Percentiles rank a stretch among this genome's conserved stretches.
Evolutionary conservation across 768 basidiomycete genomes (phyloP).

Genomic region (Macrolepiota albuminosa): DNA sequence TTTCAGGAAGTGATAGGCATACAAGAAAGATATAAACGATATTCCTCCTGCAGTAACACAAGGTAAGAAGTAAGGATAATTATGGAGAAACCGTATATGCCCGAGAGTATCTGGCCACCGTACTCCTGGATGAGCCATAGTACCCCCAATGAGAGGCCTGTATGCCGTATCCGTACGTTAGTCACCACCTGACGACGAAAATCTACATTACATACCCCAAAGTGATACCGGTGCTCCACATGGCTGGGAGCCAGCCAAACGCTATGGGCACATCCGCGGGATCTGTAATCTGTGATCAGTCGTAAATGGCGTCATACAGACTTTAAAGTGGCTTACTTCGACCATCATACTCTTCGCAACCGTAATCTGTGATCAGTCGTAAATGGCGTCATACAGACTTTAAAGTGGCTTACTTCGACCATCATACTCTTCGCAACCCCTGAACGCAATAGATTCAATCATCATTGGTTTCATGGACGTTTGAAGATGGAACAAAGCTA

Average conservation of each 20-base stretch:
- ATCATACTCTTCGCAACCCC: constrained; percentile 16
- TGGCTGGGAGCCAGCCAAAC: constrained; percentile 17
- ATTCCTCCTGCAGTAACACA: constrained; percentile 18
- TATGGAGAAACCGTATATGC: constrained; percentile 20
- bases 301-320: background rate
- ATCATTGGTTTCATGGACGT: background rate
- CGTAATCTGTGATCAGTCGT: constrained; percentile 8
- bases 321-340: too few species aligned
- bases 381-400: background rate
- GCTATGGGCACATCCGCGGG: constrained; percentile 11
- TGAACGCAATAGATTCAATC: background rate
- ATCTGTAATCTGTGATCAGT: constrained; percentile 11
- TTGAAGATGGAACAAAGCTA: background rate
- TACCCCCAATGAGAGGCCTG: constrained; percentile 26
- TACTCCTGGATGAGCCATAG: constrained; percentile 22
- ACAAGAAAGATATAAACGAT: constrained; percentile 14
- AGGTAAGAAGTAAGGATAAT: constrained; percentile 28
- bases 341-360: constrained; percentile 2
- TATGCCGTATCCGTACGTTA: background rate
- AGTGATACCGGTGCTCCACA: constrained; percentile 22
- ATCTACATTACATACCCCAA: constrained; percentile 17
- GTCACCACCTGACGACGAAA: background rate
- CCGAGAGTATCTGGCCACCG: constrained; percentile 24
- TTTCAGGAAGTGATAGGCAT: constrained; percentile 19
- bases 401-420: constrained; percentile 6